Conservation (phyloP, 176 grass and related monocot species). For the Phoenix dactylifera region DNA sequence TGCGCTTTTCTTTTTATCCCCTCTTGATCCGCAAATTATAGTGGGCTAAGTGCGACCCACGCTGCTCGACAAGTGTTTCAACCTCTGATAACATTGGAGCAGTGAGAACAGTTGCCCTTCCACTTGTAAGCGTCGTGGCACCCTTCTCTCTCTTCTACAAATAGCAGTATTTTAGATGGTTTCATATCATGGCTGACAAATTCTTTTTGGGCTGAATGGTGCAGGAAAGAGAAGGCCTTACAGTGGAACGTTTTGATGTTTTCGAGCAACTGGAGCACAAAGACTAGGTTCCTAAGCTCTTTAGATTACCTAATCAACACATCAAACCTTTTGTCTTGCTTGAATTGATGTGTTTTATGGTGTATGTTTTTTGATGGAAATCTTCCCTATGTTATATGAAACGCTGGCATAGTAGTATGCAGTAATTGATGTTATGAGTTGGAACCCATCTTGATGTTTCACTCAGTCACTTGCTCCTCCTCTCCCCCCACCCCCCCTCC, state of each 20-base stretch:
- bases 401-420: too few species aligned
- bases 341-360: neutral
- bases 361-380: too few species aligned
- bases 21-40: conserved; percentile 11
- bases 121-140: conserved; percentile 30
- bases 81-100: conserved; percentile 37
- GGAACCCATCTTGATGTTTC: too few species aligned
- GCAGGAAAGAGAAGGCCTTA: conserved; percentile 57
- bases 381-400: too few species aligned
- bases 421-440: too few species aligned
- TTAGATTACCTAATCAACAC: neutral
- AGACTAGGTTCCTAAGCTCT: conserved; percentile 24
- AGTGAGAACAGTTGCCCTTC: conserved; percentile 31
- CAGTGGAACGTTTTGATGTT: conserved; percentile 68
- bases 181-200: neutral
- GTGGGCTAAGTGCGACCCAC: conserved; percentile 94
- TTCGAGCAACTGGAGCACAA: conserved; percentile 82
- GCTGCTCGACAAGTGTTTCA: conserved; percentile 51
- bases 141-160: neutral
- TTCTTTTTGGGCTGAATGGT: conserved; percentile 1
- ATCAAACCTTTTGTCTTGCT: neutral
- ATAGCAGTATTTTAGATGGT: neutral
- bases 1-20: neutral
- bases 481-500: too few species aligned
- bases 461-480: too few species aligned